A percentile compares a stretch with the other conserved stretches of the same genome.
Evolutionary conservation across 371 early-diverging fungal genomes (phyloP).

Genomic region (Smittium mucronatum): DNA sequence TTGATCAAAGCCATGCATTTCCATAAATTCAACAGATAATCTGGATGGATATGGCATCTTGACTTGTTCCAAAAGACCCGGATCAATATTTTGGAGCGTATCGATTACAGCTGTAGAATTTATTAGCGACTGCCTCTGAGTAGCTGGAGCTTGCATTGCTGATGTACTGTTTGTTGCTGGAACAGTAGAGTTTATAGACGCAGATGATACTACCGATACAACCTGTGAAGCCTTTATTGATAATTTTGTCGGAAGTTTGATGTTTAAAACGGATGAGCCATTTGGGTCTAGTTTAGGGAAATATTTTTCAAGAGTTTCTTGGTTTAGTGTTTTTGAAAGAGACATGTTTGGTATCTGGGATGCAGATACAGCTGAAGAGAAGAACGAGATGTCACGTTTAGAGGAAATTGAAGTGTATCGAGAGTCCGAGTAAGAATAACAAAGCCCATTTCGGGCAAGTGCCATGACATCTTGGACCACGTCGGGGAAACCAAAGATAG

Average conservation of each 20-base stretch:
- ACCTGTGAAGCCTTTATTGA: too few species aligned
- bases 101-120: neutral
- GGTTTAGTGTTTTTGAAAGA: neutral
- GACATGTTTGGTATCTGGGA: neutral
- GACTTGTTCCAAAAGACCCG: too few species aligned
- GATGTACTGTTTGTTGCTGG: neutral
- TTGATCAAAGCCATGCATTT: constrained; percentile 17
- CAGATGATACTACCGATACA: neutral
- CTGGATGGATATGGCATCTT: constrained; percentile 8
- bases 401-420: neutral
- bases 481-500: constrained; percentile 11
- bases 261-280: neutral
- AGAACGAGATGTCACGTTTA: too few species aligned
- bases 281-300: neutral
- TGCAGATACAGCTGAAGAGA: neutral
- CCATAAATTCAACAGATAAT: constrained; percentile 17
- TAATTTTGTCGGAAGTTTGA: neutral
- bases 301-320: neutral
- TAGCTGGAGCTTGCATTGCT: neutral
- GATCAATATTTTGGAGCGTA: neutral
- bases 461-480: constrained; percentile 26
- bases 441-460: constrained; percentile 25
- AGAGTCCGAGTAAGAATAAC: constrained; percentile 22
- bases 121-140: neutral
- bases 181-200: neutral